Conservation (phyloP, 345 rosid genomes). For the Eucalyptus fibrosa region DNA sequence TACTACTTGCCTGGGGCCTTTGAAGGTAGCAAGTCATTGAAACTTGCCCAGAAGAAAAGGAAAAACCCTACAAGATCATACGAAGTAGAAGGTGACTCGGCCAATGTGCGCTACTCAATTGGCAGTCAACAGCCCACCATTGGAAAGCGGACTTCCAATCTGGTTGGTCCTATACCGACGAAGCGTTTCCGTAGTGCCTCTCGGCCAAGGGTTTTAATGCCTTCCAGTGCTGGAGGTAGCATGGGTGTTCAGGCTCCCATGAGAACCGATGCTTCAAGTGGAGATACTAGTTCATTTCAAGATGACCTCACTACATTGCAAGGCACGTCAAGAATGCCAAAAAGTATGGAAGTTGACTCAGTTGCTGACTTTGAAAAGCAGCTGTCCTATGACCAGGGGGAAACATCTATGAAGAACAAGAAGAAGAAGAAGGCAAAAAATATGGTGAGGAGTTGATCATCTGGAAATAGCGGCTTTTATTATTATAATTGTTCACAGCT, state of each 20-base stretch:
- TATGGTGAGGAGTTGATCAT: conserved; percentile 19
- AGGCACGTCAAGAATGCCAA: conserved; percentile 63
- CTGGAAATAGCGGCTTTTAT: neutral
- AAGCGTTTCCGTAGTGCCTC: conserved; percentile 86
- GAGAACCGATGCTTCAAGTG: conserved; percentile 92
- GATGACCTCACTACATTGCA: conserved; percentile 82
- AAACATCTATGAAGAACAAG: conserved; percentile 69
- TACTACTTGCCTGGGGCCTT: conserved; percentile 58
- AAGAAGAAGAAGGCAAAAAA: conserved; percentile 80
- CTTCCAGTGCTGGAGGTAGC: conserved; percentile 43
- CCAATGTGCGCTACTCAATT: conserved; percentile 27
- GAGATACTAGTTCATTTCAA: conserved; percentile 91
- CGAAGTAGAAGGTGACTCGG: conserved; percentile 48
- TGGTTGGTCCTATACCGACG: conserved; percentile 65
- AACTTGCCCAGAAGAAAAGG: conserved; percentile 49
- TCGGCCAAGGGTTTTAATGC: conserved; percentile 66
- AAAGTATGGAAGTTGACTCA: conserved; percentile 79
- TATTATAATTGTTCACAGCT: neutral
- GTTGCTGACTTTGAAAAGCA: conserved; percentile 56
- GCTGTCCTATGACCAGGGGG: conserved; percentile 57
- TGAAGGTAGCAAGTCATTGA: conserved; percentile 43
- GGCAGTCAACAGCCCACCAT: conserved; percentile 36
- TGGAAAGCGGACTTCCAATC: conserved; percentile 63
- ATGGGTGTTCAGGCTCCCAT: conserved; percentile 34
- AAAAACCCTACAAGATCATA: conserved; percentile 47